Conservation (phyloP, 495 filamentous ascomycete genomes). For the Penicillium antarcticum region DNA sequence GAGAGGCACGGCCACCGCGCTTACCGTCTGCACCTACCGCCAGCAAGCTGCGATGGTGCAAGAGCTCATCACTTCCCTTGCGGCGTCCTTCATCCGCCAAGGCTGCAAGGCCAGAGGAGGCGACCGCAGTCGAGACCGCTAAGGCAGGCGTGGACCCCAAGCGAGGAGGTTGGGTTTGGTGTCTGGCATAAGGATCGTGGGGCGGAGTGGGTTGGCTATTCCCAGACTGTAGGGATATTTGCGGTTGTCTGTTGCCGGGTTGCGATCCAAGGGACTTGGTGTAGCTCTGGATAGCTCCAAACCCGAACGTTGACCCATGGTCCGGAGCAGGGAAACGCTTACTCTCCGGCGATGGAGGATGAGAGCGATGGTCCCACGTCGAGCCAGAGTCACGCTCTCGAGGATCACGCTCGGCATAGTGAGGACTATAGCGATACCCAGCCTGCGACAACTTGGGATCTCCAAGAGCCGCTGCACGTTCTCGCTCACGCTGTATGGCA, state of each 20-base stretch:
- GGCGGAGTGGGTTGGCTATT: constrained; percentile 35
- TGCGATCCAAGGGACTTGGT: constrained; percentile 47
- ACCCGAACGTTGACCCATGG: constrained; percentile 33
- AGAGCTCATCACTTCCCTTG: constrained; percentile 58
- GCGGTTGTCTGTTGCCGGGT: constrained; percentile 28
- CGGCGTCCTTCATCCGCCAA: constrained; percentile 37
- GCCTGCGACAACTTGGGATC: constrained; percentile 27
- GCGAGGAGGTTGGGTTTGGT: constrained; percentile 31
- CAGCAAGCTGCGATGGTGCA: constrained; percentile 45
- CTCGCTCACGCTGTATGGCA: constrained; percentile 35
- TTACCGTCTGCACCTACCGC: constrained; percentile 43
- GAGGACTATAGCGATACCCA: constrained; percentile 27
- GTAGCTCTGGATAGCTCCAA: constrained; percentile 47
- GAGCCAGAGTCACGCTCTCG: constrained; percentile 28
- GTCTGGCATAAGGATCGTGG: constrained; percentile 32
- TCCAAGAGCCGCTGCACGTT: constrained; percentile 28
- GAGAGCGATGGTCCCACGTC: constrained; percentile 40
- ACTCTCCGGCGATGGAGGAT: constrained; percentile 39
- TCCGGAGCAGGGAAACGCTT: constrained; percentile 38
- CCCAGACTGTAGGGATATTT: constrained; percentile 33
- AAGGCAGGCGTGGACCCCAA: constrained; percentile 20
- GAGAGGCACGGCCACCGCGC: constrained; percentile 59
- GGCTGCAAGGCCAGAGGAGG: constrained; percentile 24
- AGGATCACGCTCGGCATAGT: constrained; percentile 34
- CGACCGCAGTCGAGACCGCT: constrained; percentile 15